Percentiles rank a stretch among this genome's conserved stretches.
phyloP scores from a whole-genome alignment of 805 yeast genomes.

The Lipomyces starkeyi region DNA sequence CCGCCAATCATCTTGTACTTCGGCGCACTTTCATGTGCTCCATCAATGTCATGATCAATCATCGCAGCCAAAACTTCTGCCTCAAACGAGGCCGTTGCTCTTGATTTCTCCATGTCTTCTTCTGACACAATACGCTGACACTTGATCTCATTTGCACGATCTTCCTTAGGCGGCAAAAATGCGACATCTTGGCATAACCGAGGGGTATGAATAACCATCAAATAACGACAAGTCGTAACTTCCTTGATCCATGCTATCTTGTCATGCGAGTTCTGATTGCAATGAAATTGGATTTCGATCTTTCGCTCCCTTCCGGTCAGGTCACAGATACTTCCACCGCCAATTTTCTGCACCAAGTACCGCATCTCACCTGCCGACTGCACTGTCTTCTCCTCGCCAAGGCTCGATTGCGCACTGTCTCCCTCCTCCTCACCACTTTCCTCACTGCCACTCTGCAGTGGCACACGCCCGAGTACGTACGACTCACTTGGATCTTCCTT shows the following conservation, averaged over 20 bases:
- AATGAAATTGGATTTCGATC: slow-evolving; percentile 62
- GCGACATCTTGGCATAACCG: slow-evolving; percentile 53
- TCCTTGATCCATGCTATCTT: slow-evolving; percentile 55
- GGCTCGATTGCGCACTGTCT: background rate
- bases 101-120: slow-evolving; percentile 19
- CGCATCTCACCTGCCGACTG: slow-evolving; percentile 34
- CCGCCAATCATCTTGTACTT: background rate
- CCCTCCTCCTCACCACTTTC: slow-evolving; percentile 2
- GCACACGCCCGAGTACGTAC: slow-evolving; percentile 30
- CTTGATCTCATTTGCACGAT: slow-evolving; percentile 41
- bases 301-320: slow-evolving; percentile 59
- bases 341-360: slow-evolving; percentile 49
- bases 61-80: slow-evolving; percentile 23
- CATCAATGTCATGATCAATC: slow-evolving; percentile 26
- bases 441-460: background rate
- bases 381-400: slow-evolving; percentile 31
- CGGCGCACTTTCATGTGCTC: background rate
- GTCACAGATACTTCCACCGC: slow-evolving; percentile 65
- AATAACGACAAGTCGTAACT: slow-evolving; percentile 62
- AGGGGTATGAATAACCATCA: slow-evolving; percentile 58
- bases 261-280: slow-evolving; percentile 52
- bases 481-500: slow-evolving; percentile 34
- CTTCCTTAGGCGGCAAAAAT: slow-evolving; percentile 46
- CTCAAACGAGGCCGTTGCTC: slow-evolving; percentile 12
- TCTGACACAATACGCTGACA: slow-evolving; percentile 37